Evolutionary conservation across 164 flowering plant species (phyloP).

Genomic region (Dillenia suffruticosa): DNA sequence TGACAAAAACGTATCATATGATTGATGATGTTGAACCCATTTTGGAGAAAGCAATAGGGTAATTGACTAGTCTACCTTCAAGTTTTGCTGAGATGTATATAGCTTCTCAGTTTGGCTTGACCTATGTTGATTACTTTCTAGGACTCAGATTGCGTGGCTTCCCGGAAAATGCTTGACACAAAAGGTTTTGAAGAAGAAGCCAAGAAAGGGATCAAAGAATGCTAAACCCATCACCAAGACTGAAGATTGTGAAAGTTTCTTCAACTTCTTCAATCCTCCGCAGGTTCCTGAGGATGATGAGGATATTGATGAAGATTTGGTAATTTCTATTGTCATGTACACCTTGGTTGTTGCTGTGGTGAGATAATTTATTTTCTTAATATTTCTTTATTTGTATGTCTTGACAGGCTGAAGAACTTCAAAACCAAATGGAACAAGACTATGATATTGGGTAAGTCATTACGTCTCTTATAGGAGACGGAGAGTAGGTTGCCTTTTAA

Average conservation of each 20-base stretch:
- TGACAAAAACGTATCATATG: constrained; percentile 46
- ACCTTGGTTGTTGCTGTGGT: too few relatives aligned
- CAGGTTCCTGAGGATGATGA: constrained; percentile 34
- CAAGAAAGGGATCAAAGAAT: constrained; percentile 39
- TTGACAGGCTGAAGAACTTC: constrained; percentile 39
- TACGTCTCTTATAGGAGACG: too few relatives aligned
- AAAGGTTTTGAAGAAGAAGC: constrained; percentile 36
- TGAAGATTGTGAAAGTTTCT: constrained; percentile 44
- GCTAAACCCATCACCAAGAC: constrained; percentile 39
- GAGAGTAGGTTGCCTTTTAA: too few relatives aligned
- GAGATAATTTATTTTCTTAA: background rate
- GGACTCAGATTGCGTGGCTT: constrained; percentile 43
- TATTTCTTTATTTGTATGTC: background rate
- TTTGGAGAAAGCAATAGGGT: constrained; percentile 47
- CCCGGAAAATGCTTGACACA: constrained; percentile 40
- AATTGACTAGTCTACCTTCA: constrained; percentile 2
- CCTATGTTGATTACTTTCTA: constrained; percentile 1
- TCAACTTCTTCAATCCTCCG: constrained; percentile 36
- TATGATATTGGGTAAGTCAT: constrained; percentile 38
- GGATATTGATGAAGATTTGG: constrained; percentile 30
- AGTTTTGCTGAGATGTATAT: background rate
- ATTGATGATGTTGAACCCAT: constrained; percentile 47
- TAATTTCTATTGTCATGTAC: constrained; percentile 10
- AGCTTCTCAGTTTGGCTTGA: background rate
- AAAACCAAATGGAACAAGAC: constrained; percentile 43